These are phyloP conservation scores for Leccinum fibrillosum DNA, from an alignment of 768 basidiomycete genomes.

Conservation along the genomic window DNA sequence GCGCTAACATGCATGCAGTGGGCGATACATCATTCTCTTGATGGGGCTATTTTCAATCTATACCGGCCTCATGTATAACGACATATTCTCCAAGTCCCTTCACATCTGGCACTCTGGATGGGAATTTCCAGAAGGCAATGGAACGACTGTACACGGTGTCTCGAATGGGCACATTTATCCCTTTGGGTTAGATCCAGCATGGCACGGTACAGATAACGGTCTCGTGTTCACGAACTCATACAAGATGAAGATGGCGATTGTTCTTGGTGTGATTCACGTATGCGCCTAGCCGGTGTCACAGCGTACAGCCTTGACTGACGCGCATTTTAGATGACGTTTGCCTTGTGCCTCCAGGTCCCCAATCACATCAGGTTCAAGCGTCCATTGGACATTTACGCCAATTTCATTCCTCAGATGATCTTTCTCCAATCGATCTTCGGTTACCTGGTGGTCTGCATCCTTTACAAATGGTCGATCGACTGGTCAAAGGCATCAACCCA, in stretches of 20 bases:
- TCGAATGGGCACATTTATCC: slow-evolving; percentile 76
- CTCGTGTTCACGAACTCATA: slow-evolving; percentile 97
- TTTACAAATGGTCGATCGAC: slow-evolving; percentile 97
- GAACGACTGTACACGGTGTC: slow-evolving; percentile 43
- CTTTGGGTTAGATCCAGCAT: slow-evolving; percentile 91
- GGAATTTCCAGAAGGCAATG: slow-evolving; percentile 56
- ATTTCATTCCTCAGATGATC: slow-evolving; percentile 96
- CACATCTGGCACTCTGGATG: slow-evolving; percentile 88
- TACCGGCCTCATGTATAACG: slow-evolving; percentile 98
- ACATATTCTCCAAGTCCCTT: slow-evolving; percentile 93
- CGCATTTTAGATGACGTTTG: slow-evolving; percentile 88
- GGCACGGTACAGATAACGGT: slow-evolving; percentile 91
- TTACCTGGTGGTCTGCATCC: slow-evolving; percentile 88
- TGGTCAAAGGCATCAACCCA: slow-evolving; percentile 68
- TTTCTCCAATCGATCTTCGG: slow-evolving; percentile 98
- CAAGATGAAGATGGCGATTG: slow-evolving; percentile 99
- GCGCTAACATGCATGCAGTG: slow-evolving; percentile 47
- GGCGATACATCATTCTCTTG: slow-evolving; percentile 96
- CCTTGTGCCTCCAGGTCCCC: slow-evolving; percentile 91
- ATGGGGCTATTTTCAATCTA: slow-evolving; percentile 98
- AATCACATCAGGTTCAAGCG: slow-evolving; percentile 96
- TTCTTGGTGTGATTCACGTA: slow-evolving; percentile 95
- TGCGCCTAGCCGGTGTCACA: slow-evolving; percentile 28
- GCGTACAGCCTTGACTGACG: slow-evolving; percentile 7
- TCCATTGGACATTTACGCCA: slow-evolving; percentile 81